These are phyloP conservation scores for Alopecurus myosuroides DNA, from an alignment of 176 grass and related monocot species.

Conservation along the genomic window DNA sequence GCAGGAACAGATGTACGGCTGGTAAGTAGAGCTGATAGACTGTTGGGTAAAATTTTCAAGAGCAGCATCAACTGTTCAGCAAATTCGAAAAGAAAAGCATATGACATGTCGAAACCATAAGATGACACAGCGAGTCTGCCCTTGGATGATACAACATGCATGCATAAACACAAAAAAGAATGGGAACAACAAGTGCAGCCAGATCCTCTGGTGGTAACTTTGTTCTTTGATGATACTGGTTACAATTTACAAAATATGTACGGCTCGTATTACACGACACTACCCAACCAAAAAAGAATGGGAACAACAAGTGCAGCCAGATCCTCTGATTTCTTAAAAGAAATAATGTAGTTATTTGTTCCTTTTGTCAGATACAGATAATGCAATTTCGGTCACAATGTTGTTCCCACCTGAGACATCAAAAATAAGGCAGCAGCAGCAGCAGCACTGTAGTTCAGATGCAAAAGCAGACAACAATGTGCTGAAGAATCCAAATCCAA, in stretches of 20 bases:
- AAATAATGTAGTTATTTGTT: constrained; percentile 7
- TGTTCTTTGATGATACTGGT: background rate
- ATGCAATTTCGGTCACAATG: background rate
- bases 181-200: too few species aligned
- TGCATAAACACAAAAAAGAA: background rate
- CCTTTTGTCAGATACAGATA: background rate
- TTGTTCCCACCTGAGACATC: background rate
- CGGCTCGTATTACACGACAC: constrained; percentile 2
- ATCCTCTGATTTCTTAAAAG: background rate
- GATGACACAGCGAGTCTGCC: too few species aligned
- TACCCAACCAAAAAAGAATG: constrained; percentile 13
- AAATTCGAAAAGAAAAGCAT: too few species aligned
- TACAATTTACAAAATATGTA: constrained; percentile 30
- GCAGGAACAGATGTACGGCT: too few species aligned
- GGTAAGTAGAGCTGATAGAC: too few species aligned
- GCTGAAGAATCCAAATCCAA: constrained; percentile 3
- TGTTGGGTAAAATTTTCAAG: too few species aligned
- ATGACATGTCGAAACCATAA: too few species aligned
- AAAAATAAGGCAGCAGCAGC: background rate
- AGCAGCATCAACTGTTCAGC: too few species aligned
- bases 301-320: background rate
- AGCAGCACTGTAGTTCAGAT: background rate
- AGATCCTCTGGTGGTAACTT: background rate
- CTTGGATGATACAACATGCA: background rate
- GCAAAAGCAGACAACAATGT: constrained; percentile 1